Evolutionary conservation across 2,329 filamentous ascomycete species (phyloP), one percentile per base, ranked within the genome.

Genomic region (Coniochaeta ligniaria): DNA sequence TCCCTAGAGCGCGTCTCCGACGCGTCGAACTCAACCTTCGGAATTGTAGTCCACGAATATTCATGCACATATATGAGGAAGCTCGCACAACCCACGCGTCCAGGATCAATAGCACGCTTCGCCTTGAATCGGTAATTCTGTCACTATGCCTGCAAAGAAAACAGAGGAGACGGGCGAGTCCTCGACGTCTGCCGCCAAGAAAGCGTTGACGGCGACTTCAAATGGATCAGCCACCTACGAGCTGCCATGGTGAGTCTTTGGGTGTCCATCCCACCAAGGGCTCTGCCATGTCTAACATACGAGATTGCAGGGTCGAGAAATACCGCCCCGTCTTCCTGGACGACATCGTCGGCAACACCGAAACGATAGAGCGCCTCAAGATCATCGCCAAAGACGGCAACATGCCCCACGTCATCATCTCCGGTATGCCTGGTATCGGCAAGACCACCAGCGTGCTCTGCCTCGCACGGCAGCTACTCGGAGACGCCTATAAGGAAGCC

Each of bases 341-440:
- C 76, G 94, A 99, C 77, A 88, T 99, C 59, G 95, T 99, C 60
- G 95, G 95, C 71, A 99, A 99, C 75, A 96, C 91, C 22, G 95
- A 99, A 74, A 99, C 95, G 1, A 92, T 99, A 69, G 94, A 98
- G 75, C 90, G 95, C 60, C 80, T 99, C 69, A 98, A 98, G 73
- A 98, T 99, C 70, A 98, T 99, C 68, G 93, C 95, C 55, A 95
- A 93, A 75, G 95, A 98, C 78, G 95, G 95, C 68, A 99, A 99
- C 77, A 97, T 99, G 93, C 95, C 95, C 2, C 95, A 99, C 76
- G 86, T 99, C 70, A 98, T 99, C 76, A 98, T 99, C 70, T 96
- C 92, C n/a, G 95, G 95, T 62, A 98, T 96, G 92, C 95, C 95
- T 22, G 95, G 95, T 71, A 99, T 98, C 70, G 95, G 95, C 75